Evolutionary conservation across 257 asterid species (phyloP).

Genomic region (Nicotiana paniculata): DNA sequence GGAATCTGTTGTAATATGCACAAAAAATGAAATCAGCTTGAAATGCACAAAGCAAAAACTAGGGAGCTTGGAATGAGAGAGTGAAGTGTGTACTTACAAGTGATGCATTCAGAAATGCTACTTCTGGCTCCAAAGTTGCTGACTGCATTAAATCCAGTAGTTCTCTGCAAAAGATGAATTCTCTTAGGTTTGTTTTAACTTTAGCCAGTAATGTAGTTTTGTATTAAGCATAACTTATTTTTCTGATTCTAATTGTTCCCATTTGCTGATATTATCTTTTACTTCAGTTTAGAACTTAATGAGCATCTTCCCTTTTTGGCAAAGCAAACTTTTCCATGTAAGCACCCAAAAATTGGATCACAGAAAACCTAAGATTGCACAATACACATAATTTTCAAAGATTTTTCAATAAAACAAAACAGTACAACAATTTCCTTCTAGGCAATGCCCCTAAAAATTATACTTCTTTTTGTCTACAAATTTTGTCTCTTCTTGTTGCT

Average conservation of each 20-base stretch:
- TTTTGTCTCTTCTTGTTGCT: no score
- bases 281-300: background rate
- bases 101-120: conserved; percentile 78
- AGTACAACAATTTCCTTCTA: background rate
- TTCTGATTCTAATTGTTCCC: background rate
- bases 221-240: background rate
- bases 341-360: background rate
- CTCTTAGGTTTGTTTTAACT: background rate
- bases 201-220: background rate
- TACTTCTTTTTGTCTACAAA: background rate
- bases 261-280: background rate
- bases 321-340: background rate
- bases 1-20: conserved; percentile 50
- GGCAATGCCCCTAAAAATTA: background rate
- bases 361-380: background rate
- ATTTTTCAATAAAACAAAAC: background rate
- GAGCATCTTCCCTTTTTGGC: background rate
- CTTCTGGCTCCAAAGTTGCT: conserved; percentile 82
- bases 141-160: conserved; percentile 75
- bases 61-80: background rate
- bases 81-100: conserved; percentile 43
- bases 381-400: background rate
- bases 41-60: background rate
- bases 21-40: background rate
- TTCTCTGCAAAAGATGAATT: conserved; percentile 38